Evolutionary conservation across 148 eudicot species (phyloP).

Genomic region (Polygonum maritimum): DNA sequence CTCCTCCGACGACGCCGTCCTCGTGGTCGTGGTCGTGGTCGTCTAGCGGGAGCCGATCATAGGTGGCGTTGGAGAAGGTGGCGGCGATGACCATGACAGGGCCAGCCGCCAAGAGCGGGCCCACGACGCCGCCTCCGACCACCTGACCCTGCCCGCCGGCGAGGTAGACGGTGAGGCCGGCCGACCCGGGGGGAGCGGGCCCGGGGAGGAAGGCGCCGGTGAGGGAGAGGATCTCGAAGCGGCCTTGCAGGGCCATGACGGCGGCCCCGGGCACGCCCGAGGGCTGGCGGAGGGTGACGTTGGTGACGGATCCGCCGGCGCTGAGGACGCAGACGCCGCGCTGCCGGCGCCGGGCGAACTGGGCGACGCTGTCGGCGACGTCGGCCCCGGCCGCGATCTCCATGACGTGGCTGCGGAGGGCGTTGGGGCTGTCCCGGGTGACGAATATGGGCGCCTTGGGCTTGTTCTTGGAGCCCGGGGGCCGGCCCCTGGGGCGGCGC

Average conservation of each 20-base stretch:
- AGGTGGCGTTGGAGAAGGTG: constrained; percentile 52
- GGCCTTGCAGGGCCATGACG: constrained; percentile 45
- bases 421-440: constrained; percentile 57
- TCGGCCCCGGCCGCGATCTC: constrained; percentile 48
- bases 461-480: constrained; percentile 55
- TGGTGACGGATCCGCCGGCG: constrained; percentile 43
- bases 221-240: constrained; percentile 51
- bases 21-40: constrained; percentile 32
- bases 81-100: constrained; percentile 63
- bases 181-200: constrained; percentile 42
- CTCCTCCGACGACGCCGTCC: background rate
- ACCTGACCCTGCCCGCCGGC: constrained; percentile 59
- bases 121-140: constrained; percentile 52
- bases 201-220: constrained; percentile 52
- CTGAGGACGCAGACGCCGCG: constrained; percentile 56
- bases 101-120: constrained; percentile 42
- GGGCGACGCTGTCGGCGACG: constrained; percentile 40
- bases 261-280: constrained; percentile 18
- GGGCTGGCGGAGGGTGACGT: constrained; percentile 44
- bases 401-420: constrained; percentile 53
- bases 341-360: constrained; percentile 39
- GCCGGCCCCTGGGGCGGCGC: constrained; percentile 44
- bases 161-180: constrained; percentile 44
- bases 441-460: constrained; percentile 55
- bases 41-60: constrained; percentile 53